Evolutionary conservation across 306 rosid species (phyloP), one percentile per base, ranked within the genome.

Genomic region (Psophocarpus tetragonolobus): DNA sequence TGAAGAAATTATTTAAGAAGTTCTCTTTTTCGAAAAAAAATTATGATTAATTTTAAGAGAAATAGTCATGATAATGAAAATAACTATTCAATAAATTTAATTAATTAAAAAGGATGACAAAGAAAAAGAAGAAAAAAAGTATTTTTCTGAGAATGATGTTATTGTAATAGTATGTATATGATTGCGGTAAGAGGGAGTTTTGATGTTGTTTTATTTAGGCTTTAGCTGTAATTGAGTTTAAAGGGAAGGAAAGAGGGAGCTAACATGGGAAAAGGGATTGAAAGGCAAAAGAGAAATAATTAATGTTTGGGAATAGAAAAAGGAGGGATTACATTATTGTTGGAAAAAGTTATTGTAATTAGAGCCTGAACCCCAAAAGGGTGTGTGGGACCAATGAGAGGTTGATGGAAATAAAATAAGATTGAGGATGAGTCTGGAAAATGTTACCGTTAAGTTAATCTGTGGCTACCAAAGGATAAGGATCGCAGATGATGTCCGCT

Each of bases 221-320:
- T 75, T 76, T 76, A 8, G 30, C 63, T 62, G 70, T 75, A 53
- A 68, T 69, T 64, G 58, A 39, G 53, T 39, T 69, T 75, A 58
- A 68, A 67, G 48, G 72, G 33, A 8, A 3, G 1, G 18, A 5
- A 10, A 38, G 30, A 8, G 32, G 15, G 63, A 63, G 64, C 20
- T 14, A 45, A 21, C 62, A 66, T 67, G 47, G 61, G 70, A 12
- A 42, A 78, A 68, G 30, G 58, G 76, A 57, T 68, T 67, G 7
- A 81, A 74, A 57, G 29, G 20, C n/a, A n/a, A n/a, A n/a, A n/a
- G 41, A 1, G 27, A 69, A 35, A 71, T 2, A 44, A 61, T 51
- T 71, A 38, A 26, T 73, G 56, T 62, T 85, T 26, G 88, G 81
- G 68, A 75, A 51, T 41, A 51, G 85, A 81, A 60, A 74, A 80